Evolutionary conservation across 2,329 filamentous ascomycete genomes (phyloP).

Genomic region (Aspergillus vadensis): DNA sequence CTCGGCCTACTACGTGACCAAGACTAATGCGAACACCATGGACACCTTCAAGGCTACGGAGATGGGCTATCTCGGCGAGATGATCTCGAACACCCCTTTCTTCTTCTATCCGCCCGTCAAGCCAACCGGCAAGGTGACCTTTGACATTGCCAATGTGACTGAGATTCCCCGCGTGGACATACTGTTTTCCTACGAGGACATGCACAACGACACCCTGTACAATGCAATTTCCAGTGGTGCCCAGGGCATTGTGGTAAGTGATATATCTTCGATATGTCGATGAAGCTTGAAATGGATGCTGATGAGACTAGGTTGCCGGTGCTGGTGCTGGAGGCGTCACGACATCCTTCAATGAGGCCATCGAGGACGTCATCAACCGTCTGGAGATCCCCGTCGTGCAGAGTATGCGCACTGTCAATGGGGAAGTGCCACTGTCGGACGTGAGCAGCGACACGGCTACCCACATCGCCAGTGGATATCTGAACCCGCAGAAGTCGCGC

Average conservation of each 20-base stretch:
- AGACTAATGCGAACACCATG: conserved; percentile 64
- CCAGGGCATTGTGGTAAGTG: conserved; percentile 30
- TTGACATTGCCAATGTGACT: conserved; percentile 22
- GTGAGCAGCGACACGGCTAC: conserved; percentile 22
- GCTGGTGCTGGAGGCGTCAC: conserved; percentile 27
- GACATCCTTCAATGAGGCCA: conserved; percentile 18
- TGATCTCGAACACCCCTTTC: conserved; percentile 60
- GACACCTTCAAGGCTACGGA: conserved; percentile 64
- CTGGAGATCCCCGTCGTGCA: conserved; percentile 25
- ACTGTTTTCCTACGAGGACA: conserved; percentile 31
- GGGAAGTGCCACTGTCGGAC: conserved; percentile 26
- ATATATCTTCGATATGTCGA: too few relatives aligned
- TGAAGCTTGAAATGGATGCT: neutral
- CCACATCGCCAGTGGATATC: conserved; percentile 25
- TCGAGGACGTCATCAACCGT: conserved; percentile 19
- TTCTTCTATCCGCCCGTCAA: conserved; percentile 60
- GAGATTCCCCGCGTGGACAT: conserved; percentile 30
- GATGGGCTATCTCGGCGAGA: conserved; percentile 59
- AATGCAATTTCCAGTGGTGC: conserved; percentile 26
- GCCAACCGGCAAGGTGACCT: conserved; percentile 47
- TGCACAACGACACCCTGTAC: conserved; percentile 27
- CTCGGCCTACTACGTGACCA: conserved; percentile 60
- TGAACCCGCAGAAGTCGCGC: conserved; percentile 23
- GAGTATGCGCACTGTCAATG: conserved; percentile 29
- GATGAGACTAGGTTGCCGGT: conserved; percentile 23